Percentiles rank a stretch among this genome's conserved stretches.
phyloP scores from a whole-genome alignment of 176 grass and related monocot species.

The Juncus inflexus region DNA sequence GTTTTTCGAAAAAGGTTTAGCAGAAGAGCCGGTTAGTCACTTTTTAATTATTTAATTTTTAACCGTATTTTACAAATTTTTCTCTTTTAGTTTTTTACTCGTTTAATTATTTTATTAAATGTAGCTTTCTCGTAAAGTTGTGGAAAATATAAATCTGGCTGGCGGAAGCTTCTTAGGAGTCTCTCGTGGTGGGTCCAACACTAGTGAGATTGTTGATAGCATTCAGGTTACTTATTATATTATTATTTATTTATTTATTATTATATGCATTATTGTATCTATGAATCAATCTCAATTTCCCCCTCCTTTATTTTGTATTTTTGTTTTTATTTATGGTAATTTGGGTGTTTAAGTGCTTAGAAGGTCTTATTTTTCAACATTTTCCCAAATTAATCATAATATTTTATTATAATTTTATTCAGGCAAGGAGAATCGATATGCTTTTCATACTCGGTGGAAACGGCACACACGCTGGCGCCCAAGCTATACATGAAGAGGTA shows the following conservation, averaged over 20 bases:
- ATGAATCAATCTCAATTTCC: not conserved
- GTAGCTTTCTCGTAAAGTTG: constrained; percentile 77
- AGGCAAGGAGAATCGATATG: constrained; percentile 89
- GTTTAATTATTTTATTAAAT: constrained; percentile 1
- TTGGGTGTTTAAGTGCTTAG: too few species aligned
- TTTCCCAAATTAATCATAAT: not conserved
- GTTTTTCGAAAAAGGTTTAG: constrained; percentile 81
- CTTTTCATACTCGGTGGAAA: constrained; percentile 98
- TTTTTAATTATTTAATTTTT: too few species aligned
- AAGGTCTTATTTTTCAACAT: too few species aligned
- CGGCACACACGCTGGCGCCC: constrained; percentile 88
- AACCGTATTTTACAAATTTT: not conserved
- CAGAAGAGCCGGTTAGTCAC: constrained; percentile 68
- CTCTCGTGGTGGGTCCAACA: constrained; percentile 79
- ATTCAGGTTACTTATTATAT: constrained; percentile 55
- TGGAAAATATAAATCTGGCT: constrained; percentile 95
- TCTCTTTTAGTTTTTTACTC: not conserved
- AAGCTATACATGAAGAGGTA: constrained; percentile 95
- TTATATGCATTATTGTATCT: not conserved
- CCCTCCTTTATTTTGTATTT: not conserved
- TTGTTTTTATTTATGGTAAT: not conserved
- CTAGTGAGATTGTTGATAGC: constrained; percentile 82
- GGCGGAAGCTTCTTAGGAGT: constrained; percentile 95
- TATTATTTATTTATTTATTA: not conserved
- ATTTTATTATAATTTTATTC: constrained; percentile 25